Evolutionary conservation across 2,329 filamentous ascomycete species (phyloP), one percentile per base, ranked within the genome.

Genomic region (Cladosporium sp.): DNA sequence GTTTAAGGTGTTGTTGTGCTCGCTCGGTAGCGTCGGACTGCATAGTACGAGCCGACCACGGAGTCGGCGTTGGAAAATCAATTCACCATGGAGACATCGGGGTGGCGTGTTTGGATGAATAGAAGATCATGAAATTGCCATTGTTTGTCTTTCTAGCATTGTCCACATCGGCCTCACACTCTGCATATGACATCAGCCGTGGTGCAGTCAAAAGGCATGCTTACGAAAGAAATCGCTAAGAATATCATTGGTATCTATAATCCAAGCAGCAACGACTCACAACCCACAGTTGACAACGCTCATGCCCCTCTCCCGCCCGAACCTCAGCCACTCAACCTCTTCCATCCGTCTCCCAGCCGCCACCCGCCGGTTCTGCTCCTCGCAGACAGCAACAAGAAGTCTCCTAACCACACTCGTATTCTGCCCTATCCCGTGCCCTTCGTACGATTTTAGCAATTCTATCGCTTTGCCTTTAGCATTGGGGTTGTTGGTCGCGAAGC

Each of bases 201-300:
- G 40, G 5, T 1, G 12, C 40, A 21, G n/a, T 2, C 8, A 3
- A 46, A 46, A 46, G 0, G 18, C n/a, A 21, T 7, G n/a, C n/a
- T 2, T 21, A 46, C 5, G 6, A 6, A 46, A 1, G 5, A 46
- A 46, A 16, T 44, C 37, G 37, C 14, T 44, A 44, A 3, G 3
- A n/a, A 46, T 21, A 12, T 46, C 7, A 21, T 46, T 46, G n/a
- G n/a, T 46, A 21, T 46, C 40, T 46, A 21, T 46, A 8, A 21
- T 5, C 12, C 40, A 44, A n/a, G 37, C 18, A 10, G 16, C 40
- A 46, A 18, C n/a, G 21, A 7, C 40, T 63, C 61, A 63, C 69
- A 84, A 75, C 29, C 82, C 81, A 75, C 83, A 85, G 71, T 83
- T 83, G 3, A 85, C 82, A 63, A 86, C 77, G 61, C 79, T 77